These are phyloP conservation scores for Tetrahymena elliotti DNA, from an alignment of 73 alveolate species.

Conservation along the genomic window DNA sequence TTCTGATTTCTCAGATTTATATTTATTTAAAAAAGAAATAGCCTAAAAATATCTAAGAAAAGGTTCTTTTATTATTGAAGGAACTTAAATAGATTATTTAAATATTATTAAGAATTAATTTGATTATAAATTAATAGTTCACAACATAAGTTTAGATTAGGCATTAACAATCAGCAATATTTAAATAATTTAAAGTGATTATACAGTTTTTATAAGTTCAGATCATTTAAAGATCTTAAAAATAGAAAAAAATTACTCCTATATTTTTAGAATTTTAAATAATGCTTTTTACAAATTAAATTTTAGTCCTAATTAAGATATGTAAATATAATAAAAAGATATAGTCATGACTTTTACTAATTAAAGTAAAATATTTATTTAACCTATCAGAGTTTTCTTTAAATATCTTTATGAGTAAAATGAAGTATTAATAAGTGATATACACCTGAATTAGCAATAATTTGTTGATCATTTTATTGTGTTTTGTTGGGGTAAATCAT, in stretches of 20 bases:
- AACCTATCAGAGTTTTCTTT: background rate
- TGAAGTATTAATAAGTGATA: too few relatives aligned
- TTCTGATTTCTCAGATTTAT: too few relatives aligned
- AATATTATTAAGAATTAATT: too few relatives aligned
- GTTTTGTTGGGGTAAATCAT: background rate
- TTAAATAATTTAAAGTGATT: background rate
- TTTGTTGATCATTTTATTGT: background rate
- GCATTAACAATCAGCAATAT: background rate
- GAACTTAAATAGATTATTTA: too few relatives aligned
- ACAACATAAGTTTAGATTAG: background rate
- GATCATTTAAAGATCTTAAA: too few relatives aligned
- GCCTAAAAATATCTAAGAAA: too few relatives aligned
- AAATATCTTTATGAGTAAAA: background rate
- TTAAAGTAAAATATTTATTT: too few relatives aligned
- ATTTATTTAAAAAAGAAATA: too few relatives aligned
- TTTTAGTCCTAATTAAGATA: background rate
- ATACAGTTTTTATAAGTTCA: background rate
- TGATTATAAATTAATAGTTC: background rate
- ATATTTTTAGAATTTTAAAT: too few relatives aligned
- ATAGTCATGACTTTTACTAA: background rate
- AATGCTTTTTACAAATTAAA: too few relatives aligned
- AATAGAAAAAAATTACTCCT: background rate
- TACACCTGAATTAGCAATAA: too few relatives aligned
- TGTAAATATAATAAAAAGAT: background rate
- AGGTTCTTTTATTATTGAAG: background rate